Evolutionary conservation across 805 yeast species (phyloP), one percentile per base, ranked within the genome.

Genomic region (Kuraishia borneana): DNA sequence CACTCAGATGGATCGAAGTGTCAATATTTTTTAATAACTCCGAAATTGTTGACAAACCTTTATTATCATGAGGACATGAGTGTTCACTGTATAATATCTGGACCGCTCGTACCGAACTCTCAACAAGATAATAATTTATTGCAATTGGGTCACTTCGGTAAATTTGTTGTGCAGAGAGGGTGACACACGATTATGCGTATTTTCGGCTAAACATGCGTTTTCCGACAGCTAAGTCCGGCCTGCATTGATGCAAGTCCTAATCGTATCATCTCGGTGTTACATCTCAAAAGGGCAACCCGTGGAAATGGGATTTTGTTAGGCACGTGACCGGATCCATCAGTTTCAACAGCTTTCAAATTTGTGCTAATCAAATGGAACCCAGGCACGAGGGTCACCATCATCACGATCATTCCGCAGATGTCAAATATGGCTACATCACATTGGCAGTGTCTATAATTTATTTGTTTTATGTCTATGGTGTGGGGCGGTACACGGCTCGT

Each of bases 11-110:
- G 27, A 16, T 16, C 19, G 26, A 41, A 44, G 26, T 48, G 47
- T 6, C 98, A 92, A 50, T 89, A 87, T 51, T 87, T 92, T 50
- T 63, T 92, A 50, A 83, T 92, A 27, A 92, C 97, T 0, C 98
- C 98, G 1, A 92, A 92, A 55, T 62, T 89, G 38, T 61, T 89
- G 40, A 77, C 92, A 0, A 78, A 80, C 29, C 60, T 92, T 33
- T 73, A 75, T 45, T 87, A 85, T 50, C 83, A 83, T 42, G 73
- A 72, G 13, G 73, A 72, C 38, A 84, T 89, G 95, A 71, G 76
- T 39, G 72, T 89, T 3, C 94, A 83, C 52, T 83, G 95, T 60
- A 87, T 89, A 29, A 68, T 73, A 61, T 81, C 88, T 6, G 63
- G 63, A 4, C 45, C 49, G 30, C 53, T 55, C 50, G 41, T 48